Evolutionary conservation across 768 basidiomycete genomes (phyloP).

Genomic region (Tylopilus balloui): DNA sequence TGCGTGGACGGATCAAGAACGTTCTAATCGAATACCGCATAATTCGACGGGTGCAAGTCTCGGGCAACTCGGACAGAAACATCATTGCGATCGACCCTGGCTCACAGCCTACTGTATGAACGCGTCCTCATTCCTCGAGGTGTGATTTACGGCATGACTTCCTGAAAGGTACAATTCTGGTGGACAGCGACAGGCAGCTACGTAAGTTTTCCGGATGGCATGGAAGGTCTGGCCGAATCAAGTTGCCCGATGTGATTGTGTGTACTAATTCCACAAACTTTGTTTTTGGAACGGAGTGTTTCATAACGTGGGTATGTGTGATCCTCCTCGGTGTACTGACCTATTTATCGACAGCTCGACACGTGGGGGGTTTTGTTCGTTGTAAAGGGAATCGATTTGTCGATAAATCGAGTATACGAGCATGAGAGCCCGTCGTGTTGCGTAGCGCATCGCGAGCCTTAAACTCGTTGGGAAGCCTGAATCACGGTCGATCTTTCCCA

Average conservation of each 20-base stretch:
- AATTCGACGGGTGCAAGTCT: not conserved
- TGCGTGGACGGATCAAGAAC: not conserved
- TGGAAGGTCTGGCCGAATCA: not conserved
- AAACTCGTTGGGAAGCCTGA: not conserved
- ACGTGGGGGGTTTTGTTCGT: not conserved
- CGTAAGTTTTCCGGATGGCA: not conserved
- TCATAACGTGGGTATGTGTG: not conserved
- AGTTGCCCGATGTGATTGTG: not conserved
- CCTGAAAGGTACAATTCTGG: not conserved
- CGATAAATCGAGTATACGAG: not conserved
- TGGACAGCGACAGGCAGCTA: not conserved
- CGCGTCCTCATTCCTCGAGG: not conserved
- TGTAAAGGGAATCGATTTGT: not conserved
- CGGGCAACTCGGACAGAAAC: not conserved
- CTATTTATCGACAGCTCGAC: not conserved
- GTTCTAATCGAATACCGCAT: not conserved
- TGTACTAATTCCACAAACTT: not conserved
- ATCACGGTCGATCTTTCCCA: not conserved
- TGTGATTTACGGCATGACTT: not conserved
- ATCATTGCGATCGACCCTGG: not conserved
- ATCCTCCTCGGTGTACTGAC: not conserved
- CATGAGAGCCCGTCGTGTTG: not conserved
- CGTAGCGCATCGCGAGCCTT: not conserved
- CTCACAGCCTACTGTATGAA: not conserved
- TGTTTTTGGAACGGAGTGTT: too few relatives aligned